phyloP scores from a whole-genome alignment of 1,139 yeast species.

The Blastobotrys illinoisensis region DNA sequence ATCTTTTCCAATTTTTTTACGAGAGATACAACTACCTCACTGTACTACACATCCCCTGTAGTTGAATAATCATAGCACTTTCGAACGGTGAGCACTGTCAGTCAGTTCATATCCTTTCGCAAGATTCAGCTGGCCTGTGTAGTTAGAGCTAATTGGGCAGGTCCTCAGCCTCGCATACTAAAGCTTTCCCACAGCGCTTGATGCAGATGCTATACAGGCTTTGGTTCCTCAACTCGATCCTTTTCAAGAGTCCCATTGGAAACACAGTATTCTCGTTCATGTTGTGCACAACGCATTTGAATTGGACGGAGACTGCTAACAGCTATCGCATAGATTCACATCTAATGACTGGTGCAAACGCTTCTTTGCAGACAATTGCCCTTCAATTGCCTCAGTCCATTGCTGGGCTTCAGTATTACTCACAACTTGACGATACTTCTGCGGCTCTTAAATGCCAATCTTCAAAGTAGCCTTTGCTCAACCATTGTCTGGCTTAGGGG shows the following conservation, averaged over 20 bases:
- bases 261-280: conserved; percentile 26
- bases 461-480: too few relatives aligned
- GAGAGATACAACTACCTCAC: too few relatives aligned
- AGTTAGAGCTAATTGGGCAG: neutral
- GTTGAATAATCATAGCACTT: too few relatives aligned
- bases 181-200: neutral
- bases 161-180: conserved; percentile 1
- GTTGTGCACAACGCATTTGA: conserved; percentile 16
- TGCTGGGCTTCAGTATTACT: too few relatives aligned
- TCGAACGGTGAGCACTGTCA: too few relatives aligned
- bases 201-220: neutral
- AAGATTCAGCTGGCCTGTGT: neutral
- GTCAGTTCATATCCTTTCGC: too few relatives aligned
- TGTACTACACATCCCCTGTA: too few relatives aligned
- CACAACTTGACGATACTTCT: too few relatives aligned
- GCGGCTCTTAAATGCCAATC: too few relatives aligned
- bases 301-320: conserved; percentile 16
- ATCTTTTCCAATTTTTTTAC: too few relatives aligned
- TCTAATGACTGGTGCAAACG: conserved; percentile 26
- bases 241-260: conserved; percentile 18
- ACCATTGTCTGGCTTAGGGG: too few relatives aligned
- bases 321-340: conserved; percentile 17
- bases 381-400: too few relatives aligned
- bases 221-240: conserved; percentile 10
- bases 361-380: conserved; percentile 24